These are phyloP conservation scores for Withania somnifera DNA, from an alignment of 305 asterid species.

Conservation along the genomic window DNA sequence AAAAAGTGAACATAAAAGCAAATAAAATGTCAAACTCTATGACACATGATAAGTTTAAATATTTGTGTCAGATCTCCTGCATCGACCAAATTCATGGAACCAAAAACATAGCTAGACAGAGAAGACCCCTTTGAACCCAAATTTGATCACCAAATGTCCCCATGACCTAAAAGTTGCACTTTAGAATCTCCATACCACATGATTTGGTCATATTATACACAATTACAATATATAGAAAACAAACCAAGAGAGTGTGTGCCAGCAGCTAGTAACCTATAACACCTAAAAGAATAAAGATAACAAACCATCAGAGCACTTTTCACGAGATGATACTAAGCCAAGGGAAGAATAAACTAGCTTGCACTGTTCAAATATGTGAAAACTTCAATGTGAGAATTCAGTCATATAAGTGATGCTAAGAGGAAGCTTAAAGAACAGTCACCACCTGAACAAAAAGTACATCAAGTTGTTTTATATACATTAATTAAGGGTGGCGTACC, in stretches of 20 bases:
- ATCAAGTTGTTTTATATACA: not conserved
- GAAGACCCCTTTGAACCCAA: not conserved
- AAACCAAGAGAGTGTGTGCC: not conserved
- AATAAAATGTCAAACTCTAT: not conserved
- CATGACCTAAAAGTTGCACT: not conserved
- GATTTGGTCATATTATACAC: not conserved
- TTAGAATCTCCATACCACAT: not conserved
- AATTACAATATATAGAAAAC: not conserved
- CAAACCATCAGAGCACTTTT: not conserved
- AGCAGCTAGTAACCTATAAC: not conserved
- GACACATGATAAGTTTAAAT: not conserved
- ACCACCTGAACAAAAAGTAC: not conserved
- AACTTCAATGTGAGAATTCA: not conserved
- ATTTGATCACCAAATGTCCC: not conserved
- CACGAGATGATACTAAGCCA: not conserved
- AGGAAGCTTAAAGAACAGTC: not conserved
- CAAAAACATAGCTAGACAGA: not conserved
- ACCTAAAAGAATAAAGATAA: not conserved
- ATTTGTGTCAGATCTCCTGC: not conserved
- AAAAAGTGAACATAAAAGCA: not conserved
- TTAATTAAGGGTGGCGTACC: conserved; percentile 26
- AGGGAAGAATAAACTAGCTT: not conserved
- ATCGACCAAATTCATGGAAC: not conserved
- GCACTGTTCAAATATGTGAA: not conserved
- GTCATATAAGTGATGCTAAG: not conserved